These are phyloP conservation scores for Populus alba DNA, from an alignment of 345 rosid species.

Conservation along the genomic window DNA sequence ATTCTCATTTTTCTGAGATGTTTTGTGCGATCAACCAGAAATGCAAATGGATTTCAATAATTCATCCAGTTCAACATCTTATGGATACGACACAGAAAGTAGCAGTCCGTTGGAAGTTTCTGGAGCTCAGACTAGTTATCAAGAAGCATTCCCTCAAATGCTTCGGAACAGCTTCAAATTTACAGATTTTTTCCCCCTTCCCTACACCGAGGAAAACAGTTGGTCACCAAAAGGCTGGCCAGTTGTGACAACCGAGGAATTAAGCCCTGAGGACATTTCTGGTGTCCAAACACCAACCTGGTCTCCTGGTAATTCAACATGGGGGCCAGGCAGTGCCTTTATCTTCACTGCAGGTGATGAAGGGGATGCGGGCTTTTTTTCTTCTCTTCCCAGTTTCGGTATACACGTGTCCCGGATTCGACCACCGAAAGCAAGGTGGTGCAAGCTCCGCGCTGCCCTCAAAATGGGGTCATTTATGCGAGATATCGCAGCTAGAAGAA, in stretches of 20 bases:
- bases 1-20: not conserved
- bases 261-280: conserved; percentile 11
- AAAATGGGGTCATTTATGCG: conserved; percentile 34
- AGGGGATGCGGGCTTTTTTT: conserved; percentile 22
- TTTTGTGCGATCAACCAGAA: conserved; percentile 31
- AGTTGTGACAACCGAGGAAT: not conserved
- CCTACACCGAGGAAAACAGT: conserved; percentile 8
- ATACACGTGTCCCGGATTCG: conserved; percentile 23
- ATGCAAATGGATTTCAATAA: conserved; percentile 22
- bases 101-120: conserved; percentile 18
- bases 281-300: conserved; percentile 33
- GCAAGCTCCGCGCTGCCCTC: conserved; percentile 65
- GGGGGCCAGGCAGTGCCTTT: conserved; percentile 28
- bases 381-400: conserved; percentile 23
- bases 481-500: conserved; percentile 28
- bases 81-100: conserved; percentile 16
- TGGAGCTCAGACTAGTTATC: conserved; percentile 8
- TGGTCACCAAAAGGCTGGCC: conserved; percentile 22
- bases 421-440: conserved; percentile 58
- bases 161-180: conserved; percentile 32
- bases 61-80: conserved; percentile 23
- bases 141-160: conserved; percentile 12
- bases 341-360: conserved; percentile 23
- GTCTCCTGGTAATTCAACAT: conserved; percentile 28
- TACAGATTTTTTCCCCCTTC: not conserved